phyloP scores from a whole-genome alignment of 805 yeast genomes.

The Wickerhamiella sergipiensis region DNA sequence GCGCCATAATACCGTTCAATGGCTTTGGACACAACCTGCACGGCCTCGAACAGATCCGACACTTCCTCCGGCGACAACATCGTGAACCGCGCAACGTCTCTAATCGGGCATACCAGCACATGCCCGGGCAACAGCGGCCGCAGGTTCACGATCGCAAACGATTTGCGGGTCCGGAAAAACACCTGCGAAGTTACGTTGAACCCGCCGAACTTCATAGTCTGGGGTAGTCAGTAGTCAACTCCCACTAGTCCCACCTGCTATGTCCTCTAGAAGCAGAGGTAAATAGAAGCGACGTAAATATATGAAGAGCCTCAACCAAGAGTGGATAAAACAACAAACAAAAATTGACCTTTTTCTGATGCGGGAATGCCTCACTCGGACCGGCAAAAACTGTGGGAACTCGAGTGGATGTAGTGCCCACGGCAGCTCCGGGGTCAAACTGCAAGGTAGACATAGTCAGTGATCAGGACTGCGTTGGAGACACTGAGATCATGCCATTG shows the following conservation, averaged over 20 bases:
- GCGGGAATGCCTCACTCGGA: too few relatives aligned
- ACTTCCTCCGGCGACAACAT: constrained; percentile 61
- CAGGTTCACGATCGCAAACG: constrained; percentile 79
- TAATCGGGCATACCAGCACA: constrained; percentile 72
- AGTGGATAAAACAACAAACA: too few relatives aligned
- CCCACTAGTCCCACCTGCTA: too few relatives aligned
- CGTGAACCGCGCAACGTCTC: constrained; percentile 50
- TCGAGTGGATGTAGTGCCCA: too few relatives aligned
- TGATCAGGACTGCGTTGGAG: neutral
- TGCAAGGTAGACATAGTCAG: neutral
- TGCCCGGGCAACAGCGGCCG: constrained; percentile 94
- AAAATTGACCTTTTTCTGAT: too few relatives aligned
- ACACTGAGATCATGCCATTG: neutral
- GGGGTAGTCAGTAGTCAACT: too few relatives aligned
- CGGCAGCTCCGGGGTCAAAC: neutral
- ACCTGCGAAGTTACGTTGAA: constrained; percentile 25
- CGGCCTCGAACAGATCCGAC: constrained; percentile 60
- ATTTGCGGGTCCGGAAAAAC: constrained; percentile 41
- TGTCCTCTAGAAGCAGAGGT: too few relatives aligned
- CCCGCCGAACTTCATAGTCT: constrained; percentile 19
- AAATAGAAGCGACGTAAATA: too few relatives aligned
- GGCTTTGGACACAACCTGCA: constrained; percentile 58
- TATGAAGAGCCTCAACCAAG: too few relatives aligned
- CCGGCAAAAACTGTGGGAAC: too few relatives aligned
- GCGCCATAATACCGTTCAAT: constrained; percentile 58